Conservation (phyloP, 2,329 filamentous ascomycete species). For the Trichoderma koningiopsis region DNA sequence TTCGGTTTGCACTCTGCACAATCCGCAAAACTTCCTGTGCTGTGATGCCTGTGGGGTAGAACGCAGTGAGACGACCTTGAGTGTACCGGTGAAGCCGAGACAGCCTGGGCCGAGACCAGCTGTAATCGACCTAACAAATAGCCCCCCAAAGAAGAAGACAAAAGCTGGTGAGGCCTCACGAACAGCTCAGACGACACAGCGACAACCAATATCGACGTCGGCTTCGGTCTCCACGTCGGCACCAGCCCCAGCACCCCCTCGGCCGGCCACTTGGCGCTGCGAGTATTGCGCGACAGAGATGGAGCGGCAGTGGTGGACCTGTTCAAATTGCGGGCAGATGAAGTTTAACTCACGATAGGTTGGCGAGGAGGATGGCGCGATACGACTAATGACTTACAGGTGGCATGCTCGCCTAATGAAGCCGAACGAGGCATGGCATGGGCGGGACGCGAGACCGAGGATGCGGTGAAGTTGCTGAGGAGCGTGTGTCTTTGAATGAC, state of each 20-base stretch:
- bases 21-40: conserved; percentile 51
- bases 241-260: conserved; percentile 27
- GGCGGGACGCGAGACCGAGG: background rate
- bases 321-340: conserved; percentile 56
- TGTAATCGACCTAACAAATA: conserved; percentile 42
- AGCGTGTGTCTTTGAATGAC: background rate
- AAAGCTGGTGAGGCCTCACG: conserved; percentile 10
- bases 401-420: background rate
- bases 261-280: conserved; percentile 51
- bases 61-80: conserved; percentile 33
- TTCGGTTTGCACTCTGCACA: conserved; percentile 58
- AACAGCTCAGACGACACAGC: conserved; percentile 24
- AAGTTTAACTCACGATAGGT: conserved; percentile 50
- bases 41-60: conserved; percentile 60
- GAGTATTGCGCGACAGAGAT: conserved; percentile 54
- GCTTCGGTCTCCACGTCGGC: conserved; percentile 7
- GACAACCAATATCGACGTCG: conserved; percentile 25
- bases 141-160: conserved; percentile 31
- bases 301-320: conserved; percentile 60
- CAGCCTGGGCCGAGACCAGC: conserved; percentile 26
- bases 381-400: background rate
- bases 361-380: conserved; percentile 3
- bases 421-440: conserved; percentile 6
- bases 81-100: conserved; percentile 26
- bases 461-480: conserved; percentile 15